phyloP scores from a whole-genome alignment of 805 yeast genomes.

The Starmerella powellii region DNA sequence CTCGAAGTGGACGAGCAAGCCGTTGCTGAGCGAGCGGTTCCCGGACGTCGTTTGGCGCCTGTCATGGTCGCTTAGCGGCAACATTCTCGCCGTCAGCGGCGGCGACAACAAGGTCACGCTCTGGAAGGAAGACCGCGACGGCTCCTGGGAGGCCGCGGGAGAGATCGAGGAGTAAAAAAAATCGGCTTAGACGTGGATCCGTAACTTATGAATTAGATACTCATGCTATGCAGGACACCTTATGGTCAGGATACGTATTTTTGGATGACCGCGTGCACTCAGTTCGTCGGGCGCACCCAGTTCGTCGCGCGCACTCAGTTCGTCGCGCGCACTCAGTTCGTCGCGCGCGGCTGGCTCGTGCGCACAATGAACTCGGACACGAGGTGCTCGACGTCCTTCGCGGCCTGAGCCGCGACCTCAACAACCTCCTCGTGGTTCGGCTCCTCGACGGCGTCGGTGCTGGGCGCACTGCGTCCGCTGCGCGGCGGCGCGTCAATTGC shows the following conservation, averaged over 20 bases:
- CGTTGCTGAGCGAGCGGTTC: slow-evolving; percentile 65
- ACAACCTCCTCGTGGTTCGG: slow-evolving; percentile 84
- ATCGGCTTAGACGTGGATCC: too few species aligned
- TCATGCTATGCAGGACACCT: too few species aligned
- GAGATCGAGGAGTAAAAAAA: slow-evolving; percentile 63
- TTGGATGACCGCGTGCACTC: too few species aligned
- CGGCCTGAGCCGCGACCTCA: slow-evolving; percentile 67
- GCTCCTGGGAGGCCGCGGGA: slow-evolving; percentile 97
- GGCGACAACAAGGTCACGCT: slow-evolving; percentile 92
- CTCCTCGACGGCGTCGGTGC: slow-evolving; percentile 46
- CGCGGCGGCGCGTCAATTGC: slow-evolving; percentile 48
- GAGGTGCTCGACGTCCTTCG: slow-evolving; percentile 63
- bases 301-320: too few species aligned
- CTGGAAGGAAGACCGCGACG: slow-evolving; percentile 90
- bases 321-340: too few species aligned
- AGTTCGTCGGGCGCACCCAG: too few species aligned
- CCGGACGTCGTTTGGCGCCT: slow-evolving; percentile 98
- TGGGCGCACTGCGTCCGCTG: slow-evolving; percentile 20
- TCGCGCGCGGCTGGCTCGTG: too few species aligned
- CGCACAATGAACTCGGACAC: slow-evolving; percentile 29
- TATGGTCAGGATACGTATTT: too few species aligned
- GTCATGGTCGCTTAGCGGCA: slow-evolving; percentile 93
- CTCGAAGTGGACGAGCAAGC: slow-evolving; percentile 68
- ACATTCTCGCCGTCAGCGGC: slow-evolving; percentile 86
- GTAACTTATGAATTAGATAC: too few species aligned